Base-by-base conservation (phyloP, 2,329 filamentous ascomycete genomes). In the Ampelomyces quisqualis region DNA sequence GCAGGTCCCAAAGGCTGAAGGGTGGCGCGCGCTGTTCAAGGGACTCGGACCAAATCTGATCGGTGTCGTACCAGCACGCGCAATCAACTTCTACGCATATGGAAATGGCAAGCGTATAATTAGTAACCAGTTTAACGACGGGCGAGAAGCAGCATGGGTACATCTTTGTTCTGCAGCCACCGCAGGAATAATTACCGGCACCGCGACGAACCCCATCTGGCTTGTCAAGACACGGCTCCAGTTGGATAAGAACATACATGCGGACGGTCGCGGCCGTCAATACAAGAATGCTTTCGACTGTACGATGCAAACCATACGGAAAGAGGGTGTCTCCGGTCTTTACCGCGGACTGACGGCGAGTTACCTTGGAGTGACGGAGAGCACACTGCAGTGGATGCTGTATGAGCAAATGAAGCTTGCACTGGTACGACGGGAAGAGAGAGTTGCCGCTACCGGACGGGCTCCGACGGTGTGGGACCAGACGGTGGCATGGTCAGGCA, bases 201-300 rank as follows among this genome's bases (percentile, higher is more conserved):
- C 91, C 1, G 88, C 86, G 15, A 97, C 90, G 24, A 96, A 96
- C 69, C 90, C 90, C 1, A 95, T 97, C 61, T 97, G 90, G 90
- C 79, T 97, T 49, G 82, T 97, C 63, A 97, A 97, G 77, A 97
- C 90, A 27, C 78, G 90, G 21, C 68, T 97, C 56, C 90, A 97
- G 71, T 79, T 97, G 22, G 90, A 97, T 73, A 94, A 90, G 73
- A 88, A 87, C 62, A 80, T 82, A 37, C 85, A 85, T 11, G 79
- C 80, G 55, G 72, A 73, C 46, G 70, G 65, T 27, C 73, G 78
- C 49, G 73, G 77, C 44, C 77, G 90, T 37, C 82, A 82, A 60
- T 96, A 97, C 70, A 82, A 82, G 65, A 95, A 95, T 68, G 90
- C 88, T 49, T 79, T 84, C 69, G 90, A 97, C 69, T 97, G 90